Evolutionary conservation across 1,284 basidiomycete species (phyloP).

Genomic region (Jaminaea rosea): DNA sequence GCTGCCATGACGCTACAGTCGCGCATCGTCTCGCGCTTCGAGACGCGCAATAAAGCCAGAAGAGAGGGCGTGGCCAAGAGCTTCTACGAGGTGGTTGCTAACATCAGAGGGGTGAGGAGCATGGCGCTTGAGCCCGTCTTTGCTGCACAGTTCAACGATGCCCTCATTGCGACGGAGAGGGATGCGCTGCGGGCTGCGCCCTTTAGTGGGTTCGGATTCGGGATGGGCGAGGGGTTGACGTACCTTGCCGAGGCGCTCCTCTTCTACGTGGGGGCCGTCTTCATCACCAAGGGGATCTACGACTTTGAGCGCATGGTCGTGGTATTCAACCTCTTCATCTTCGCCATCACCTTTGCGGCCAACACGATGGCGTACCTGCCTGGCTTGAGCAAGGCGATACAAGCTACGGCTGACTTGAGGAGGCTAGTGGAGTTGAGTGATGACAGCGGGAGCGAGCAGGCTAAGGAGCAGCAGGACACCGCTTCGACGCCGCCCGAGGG

Average conservation of each 20-base stretch:
- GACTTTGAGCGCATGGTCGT: conserved; percentile 78
- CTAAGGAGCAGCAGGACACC: background rate
- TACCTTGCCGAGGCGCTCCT: conserved; percentile 68
- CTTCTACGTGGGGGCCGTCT: conserved; percentile 76
- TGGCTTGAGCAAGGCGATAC: conserved; percentile 23
- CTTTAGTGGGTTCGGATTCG: conserved; percentile 72
- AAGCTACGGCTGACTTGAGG: conserved; percentile 68
- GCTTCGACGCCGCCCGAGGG: conserved; percentile 5
- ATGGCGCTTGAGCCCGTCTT: conserved; percentile 81
- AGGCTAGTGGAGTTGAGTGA: conserved; percentile 56
- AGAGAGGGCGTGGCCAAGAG: conserved; percentile 74
- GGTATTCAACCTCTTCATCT: conserved; percentile 81
- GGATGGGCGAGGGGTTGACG: conserved; percentile 69
- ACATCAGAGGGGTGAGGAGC: conserved; percentile 74
- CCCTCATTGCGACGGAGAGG: conserved; percentile 58
- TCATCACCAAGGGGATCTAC: conserved; percentile 72
- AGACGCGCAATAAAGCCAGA: conserved; percentile 69
- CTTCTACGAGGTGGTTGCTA: conserved; percentile 78
- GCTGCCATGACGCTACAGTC: conserved; percentile 65
- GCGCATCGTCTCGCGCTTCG: conserved; percentile 60
- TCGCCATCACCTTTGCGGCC: conserved; percentile 81
- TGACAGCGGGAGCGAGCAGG: conserved; percentile 6
- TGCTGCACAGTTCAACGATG: conserved; percentile 59
- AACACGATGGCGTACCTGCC: conserved; percentile 69
- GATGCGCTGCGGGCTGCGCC: conserved; percentile 70